Evolutionary conservation across 768 basidiomycete species (phyloP).

Genomic region (Chiua virens): DNA sequence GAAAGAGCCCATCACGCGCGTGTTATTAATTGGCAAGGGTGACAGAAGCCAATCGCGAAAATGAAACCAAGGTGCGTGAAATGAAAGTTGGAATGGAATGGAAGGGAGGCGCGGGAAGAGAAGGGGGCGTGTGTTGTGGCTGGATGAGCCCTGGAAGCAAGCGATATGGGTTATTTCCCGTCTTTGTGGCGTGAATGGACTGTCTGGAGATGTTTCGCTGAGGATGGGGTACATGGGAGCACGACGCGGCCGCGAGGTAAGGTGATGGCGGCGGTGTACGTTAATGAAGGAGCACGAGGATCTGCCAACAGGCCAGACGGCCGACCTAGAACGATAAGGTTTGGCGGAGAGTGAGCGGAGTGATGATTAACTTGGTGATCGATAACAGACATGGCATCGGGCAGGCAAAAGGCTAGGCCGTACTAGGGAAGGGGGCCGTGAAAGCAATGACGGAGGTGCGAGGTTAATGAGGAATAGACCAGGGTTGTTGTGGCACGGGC

Average conservation of each 20-base stretch:
- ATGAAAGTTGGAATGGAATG: conserved; percentile 7
- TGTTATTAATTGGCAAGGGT: background rate
- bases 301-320: no score
- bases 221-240: no score
- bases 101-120: background rate
- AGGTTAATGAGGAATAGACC: conserved; percentile 2
- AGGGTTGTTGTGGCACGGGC: conserved; percentile 13
- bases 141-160: background rate
- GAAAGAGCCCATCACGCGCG: background rate
- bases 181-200: background rate
- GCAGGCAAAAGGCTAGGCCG: background rate
- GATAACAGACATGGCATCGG: no score
- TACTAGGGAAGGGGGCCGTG: conserved; percentile 1
- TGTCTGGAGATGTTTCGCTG: background rate
- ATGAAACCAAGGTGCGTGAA: conserved; percentile 2
- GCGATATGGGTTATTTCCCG: background rate
- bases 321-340: no score
- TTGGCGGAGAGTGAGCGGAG: background rate
- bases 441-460: no score
- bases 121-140: background rate
- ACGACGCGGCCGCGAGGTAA: no score
- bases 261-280: no score
- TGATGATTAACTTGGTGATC: conserved; percentile 1
- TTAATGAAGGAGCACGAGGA: no score
- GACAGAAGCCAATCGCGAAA: background rate